Conservation (phyloP, 441 rosid species). For the Breynia disticha region DNA sequence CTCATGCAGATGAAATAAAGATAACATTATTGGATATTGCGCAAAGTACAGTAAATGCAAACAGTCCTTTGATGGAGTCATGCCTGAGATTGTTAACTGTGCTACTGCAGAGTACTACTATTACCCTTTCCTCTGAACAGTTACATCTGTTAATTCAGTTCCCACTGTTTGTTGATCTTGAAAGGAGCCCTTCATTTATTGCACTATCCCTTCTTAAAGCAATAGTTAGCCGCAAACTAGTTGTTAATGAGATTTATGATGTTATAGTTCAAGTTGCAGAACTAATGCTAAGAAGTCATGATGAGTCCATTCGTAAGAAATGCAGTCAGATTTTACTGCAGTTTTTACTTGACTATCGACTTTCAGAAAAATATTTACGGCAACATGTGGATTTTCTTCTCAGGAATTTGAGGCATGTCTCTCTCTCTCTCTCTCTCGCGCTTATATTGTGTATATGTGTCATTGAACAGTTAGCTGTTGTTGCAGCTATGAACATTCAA, state of each 20-base stretch:
- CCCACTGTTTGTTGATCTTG: constrained; percentile 84
- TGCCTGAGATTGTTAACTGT: constrained; percentile 76
- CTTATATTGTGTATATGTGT: background rate
- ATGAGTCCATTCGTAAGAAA: constrained; percentile 61
- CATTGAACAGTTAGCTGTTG: background rate
- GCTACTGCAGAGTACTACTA: constrained; percentile 50
- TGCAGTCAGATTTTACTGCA: constrained; percentile 73
- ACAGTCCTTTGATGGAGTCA: constrained; percentile 66
- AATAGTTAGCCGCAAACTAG: constrained; percentile 63
- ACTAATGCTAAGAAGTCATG: constrained; percentile 82
- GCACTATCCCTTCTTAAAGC: constrained; percentile 80
- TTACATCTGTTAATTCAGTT: constrained; percentile 58
- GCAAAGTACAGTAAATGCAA: constrained; percentile 42
- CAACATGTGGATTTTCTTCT: constrained; percentile 64
- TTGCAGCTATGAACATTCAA: constrained; percentile 71
- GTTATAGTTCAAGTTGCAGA: constrained; percentile 52
- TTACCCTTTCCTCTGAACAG: constrained; percentile 71
- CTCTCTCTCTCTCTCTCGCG: background rate
- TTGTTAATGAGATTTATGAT: constrained; percentile 86
- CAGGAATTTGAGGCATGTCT: constrained; percentile 58
- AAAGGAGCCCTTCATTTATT: constrained; percentile 54
- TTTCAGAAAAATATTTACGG: constrained; percentile 53
- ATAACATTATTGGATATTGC: constrained; percentile 60
- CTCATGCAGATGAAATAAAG: constrained; percentile 75
- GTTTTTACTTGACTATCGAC: constrained; percentile 67